Evolutionary conservation across 495 filamentous ascomycete genomes (phyloP).

Genomic region (Neurospora pannonica): DNA sequence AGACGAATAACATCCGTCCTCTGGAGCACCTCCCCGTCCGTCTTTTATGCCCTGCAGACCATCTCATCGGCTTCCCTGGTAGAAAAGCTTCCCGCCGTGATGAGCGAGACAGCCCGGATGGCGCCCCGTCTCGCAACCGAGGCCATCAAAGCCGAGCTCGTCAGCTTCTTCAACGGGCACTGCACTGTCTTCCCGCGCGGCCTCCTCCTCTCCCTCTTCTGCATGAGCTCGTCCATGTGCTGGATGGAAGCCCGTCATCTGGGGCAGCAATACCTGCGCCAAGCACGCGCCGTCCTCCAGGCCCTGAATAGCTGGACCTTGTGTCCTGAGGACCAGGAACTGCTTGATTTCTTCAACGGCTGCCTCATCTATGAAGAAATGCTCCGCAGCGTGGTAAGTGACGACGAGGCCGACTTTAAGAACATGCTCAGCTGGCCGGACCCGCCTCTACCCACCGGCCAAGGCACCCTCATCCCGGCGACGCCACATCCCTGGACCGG

Average conservation of each 20-base stretch:
- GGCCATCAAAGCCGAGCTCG: slow-evolving; percentile 20
- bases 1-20: slow-evolving; percentile 17
- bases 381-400: slow-evolving; percentile 27
- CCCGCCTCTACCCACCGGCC: background rate
- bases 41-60: slow-evolving; percentile 20
- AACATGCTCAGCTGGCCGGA: slow-evolving; percentile 29
- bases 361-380: slow-evolving; percentile 28
- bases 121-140: slow-evolving; percentile 17
- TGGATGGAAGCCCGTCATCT: slow-evolving; percentile 26
- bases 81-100: slow-evolving; percentile 22
- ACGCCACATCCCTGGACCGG: slow-evolving; percentile 22
- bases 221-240: slow-evolving; percentile 29
- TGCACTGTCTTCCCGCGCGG: slow-evolving; percentile 16
- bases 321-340: slow-evolving; percentile 7
- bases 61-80: slow-evolving; percentile 25
- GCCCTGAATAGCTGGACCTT: slow-evolving; percentile 11
- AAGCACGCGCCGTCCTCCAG: slow-evolving; percentile 18
- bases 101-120: slow-evolving; percentile 19
- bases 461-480: slow-evolving; percentile 4
- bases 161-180: slow-evolving; percentile 10
- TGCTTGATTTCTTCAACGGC: slow-evolving; percentile 25
- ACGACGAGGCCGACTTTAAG: slow-evolving; percentile 20
- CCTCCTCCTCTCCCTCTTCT: slow-evolving; percentile 22
- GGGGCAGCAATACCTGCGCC: slow-evolving; percentile 18
- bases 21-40: slow-evolving; percentile 18